Evolutionary conservation across 345 rosid genomes (phyloP), one percentile per base, ranked within the genome.

Genomic region (Ricinus communis): DNA sequence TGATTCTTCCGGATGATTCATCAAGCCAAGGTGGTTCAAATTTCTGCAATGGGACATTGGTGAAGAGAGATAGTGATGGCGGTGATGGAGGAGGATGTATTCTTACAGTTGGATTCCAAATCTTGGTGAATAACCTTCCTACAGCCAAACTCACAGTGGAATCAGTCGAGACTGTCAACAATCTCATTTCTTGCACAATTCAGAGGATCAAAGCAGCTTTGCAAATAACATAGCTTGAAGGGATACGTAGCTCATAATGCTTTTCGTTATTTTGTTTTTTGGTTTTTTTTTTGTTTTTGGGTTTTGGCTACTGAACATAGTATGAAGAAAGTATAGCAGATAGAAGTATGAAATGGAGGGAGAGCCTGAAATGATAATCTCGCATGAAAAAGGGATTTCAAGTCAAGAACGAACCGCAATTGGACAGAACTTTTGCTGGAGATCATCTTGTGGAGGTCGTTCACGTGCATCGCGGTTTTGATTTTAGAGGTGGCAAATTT

Each of bases 141-240:
- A 86, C 96, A 31, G 93, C 96, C 16, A 90, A 89, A 81, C 90
- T 95, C 2, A 91, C 96, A 49, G 89, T 90, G 56, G 98, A 94
- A 76, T 94, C 97, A 3, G 91, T 94, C 47, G 97, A 89, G 81
- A 91, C 97, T 0, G 96, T 95, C 59, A 89, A 95, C 73, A 92
- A 85, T 70, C 83, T 92, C 40, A 89, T 95, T 65, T 91, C 96
- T 0, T 89, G 93, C 81, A 90, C 97, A 4, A 82, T 92, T 10
- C 91, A 90, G 74, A 92, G 87, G 81, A 95, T 95, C 88, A 86
- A 77, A 76, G 78, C 83, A 2, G 71, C 88, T 1, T 74, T 86
- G 66, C 80, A 62, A 15, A 62, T 72, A 57, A 50, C 75, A 49
- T 76, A 69, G 63, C 46, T 33, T 3, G 15, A 13, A 59, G 53